phyloP scores from a whole-genome alignment of 495 filamentous ascomycete species.

The Aspergillus bertholletiae region DNA sequence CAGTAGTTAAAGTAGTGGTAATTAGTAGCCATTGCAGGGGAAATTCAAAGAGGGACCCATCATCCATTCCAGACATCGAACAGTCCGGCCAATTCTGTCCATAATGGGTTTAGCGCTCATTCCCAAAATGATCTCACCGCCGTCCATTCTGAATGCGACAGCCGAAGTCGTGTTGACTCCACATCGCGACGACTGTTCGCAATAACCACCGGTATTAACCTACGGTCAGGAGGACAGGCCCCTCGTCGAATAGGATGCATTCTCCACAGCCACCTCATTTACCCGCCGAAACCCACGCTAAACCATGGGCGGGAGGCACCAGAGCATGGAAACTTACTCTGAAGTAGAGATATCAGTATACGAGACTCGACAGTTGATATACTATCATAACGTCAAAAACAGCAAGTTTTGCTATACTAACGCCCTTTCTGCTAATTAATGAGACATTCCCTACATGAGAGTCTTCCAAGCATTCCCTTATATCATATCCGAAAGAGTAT shows the following conservation, averaged over 20 bases:
- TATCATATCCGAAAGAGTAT: conserved; percentile 4
- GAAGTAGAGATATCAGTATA: neutral
- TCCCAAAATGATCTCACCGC: neutral
- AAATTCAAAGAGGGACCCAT: neutral
- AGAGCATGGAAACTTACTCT: too few relatives aligned
- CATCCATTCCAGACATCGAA: neutral
- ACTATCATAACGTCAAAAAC: neutral
- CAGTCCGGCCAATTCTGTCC: neutral
- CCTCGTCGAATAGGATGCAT: too few relatives aligned
- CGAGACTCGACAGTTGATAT: neutral
- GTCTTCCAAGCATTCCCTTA: neutral
- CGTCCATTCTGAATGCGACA: neutral
- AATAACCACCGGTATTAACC: too few relatives aligned
- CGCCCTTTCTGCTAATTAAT: conserved; percentile 8
- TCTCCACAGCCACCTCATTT: too few relatives aligned
- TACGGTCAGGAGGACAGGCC: too few relatives aligned
- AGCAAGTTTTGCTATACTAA: neutral
- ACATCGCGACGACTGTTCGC: too few relatives aligned
- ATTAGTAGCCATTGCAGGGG: neutral
- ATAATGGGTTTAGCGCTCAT: neutral
- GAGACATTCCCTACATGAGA: conserved; percentile 6
- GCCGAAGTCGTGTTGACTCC: too few relatives aligned
- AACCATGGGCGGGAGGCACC: too few relatives aligned
- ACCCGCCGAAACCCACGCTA: too few relatives aligned
- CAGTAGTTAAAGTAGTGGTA: neutral